Base-by-base conservation (phyloP, 176 grass and related monocot genomes). In the Lolium multiflorum region DNA sequence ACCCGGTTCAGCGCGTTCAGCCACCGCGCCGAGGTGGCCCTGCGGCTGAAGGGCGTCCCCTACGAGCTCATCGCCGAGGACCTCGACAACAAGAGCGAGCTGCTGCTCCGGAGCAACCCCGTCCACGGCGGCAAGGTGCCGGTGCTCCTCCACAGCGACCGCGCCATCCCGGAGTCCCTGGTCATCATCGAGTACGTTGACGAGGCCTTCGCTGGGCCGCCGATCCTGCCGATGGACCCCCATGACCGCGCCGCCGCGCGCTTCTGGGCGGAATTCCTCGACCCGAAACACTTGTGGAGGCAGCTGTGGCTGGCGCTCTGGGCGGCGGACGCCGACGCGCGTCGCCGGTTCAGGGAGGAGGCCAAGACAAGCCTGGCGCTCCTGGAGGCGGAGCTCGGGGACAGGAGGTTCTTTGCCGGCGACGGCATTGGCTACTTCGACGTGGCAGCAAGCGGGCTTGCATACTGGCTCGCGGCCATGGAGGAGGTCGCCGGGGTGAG, bases 131-230 rank as follows among this genome's bases (percentile, higher is more conserved):
- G 79, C 28, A 93, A 86, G 48, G 22, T 91, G 1, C 92, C 92
- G 51, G 85, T 92, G 0, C 79, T 89, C 79, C 78, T 92, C 80
- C 83, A 87, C 17, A 54, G 71, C 39, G 74, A 49, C 21, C 76
- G 17, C 3, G 3, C 38, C 9, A 38, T 88, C 15, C 37, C 22
- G 8, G 88, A 93, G 82, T 93, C 88, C 0, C 82, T 90, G 18
- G 1, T 88, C 66, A 68, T 90, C 82, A 11, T 90, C 12, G 82
- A 93, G 50, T 90, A 93, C 66, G 5, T 90, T 28, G 91, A 93
- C 22, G 85, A 88, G 66, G 26, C 81, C 24, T 90, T 87, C 15
- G 25, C 55, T 0, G 88, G 88, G 3, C 51, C 80, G 18, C 44
- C 80, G 0, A 61, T 92, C 3, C 58, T 87, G 0, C 87, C 91